A percentile compares a stretch with the other conserved stretches of the same genome.
These are phyloP conservation scores for Populus tomentosa DNA, from an alignment of 441 rosid species.

Conservation along the genomic window DNA sequence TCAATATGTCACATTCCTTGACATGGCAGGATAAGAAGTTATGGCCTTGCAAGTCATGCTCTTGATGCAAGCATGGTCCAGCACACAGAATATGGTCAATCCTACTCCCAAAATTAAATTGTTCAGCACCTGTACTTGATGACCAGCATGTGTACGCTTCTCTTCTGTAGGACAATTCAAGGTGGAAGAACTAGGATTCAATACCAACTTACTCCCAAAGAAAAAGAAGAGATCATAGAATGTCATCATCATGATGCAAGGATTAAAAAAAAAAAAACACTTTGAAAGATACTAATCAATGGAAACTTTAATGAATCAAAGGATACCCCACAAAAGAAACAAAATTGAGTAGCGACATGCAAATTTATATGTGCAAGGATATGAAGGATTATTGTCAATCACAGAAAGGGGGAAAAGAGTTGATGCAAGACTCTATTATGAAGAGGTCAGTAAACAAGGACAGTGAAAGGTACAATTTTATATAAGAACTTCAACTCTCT, in stretches of 20 bases:
- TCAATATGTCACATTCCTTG: conserved; percentile 76
- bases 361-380: not conserved
- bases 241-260: not conserved
- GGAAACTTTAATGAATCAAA: not conserved
- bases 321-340: not conserved
- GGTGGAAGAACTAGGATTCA: conserved; percentile 4
- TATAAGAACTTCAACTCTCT: not conserved
- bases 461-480: not conserved
- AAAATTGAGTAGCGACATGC: not conserved
- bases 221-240: not conserved
- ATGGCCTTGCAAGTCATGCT: conserved; percentile 42
- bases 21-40: conserved; percentile 65
- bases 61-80: conserved; percentile 74
- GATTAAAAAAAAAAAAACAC: not conserved
- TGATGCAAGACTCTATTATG: not conserved
- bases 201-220: not conserved
- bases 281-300: not conserved
- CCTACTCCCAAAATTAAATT: conserved; percentile 80
- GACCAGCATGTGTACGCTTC: conserved; percentile 97
- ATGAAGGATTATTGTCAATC: not conserved
- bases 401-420: not conserved
- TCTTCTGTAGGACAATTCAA: conserved; percentile 38
- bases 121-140: conserved; percentile 84
- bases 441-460: not conserved
- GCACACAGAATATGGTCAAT: conserved; percentile 86